phyloP scores from a whole-genome alignment of 331 rosid species.

The Malus hybrid region DNA sequence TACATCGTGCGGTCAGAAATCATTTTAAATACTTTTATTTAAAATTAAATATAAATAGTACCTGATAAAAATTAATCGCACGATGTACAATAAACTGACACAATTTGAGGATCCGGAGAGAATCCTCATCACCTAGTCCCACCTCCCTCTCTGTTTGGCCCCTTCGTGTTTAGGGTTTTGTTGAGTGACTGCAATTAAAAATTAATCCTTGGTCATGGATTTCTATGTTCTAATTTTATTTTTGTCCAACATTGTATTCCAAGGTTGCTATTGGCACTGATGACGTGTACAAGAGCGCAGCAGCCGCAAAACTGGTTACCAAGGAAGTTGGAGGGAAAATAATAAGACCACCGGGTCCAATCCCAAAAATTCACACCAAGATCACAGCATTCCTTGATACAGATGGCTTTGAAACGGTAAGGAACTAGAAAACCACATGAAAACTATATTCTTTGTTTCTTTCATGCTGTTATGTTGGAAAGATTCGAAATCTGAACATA shows the following conservation, averaged over 20 bases:
- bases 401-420: conserved; percentile 9
- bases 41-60: too few species aligned
- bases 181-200: neutral
- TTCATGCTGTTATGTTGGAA: too few species aligned
- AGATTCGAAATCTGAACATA: too few species aligned
- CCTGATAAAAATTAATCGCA: too few species aligned
- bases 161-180: neutral
- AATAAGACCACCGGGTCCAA: neutral
- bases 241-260: neutral
- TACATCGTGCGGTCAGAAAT: too few species aligned
- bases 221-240: neutral
- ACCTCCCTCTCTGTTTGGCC: too few species aligned
- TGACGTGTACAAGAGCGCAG: conserved; percentile 10
- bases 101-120: too few species aligned
- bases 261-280: conserved; percentile 16
- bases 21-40: too few species aligned
- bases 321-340: conserved; percentile 4
- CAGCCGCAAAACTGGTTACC: neutral
- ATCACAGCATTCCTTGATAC: conserved; percentile 3
- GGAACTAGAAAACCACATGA: neutral
- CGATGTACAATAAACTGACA: fast-evolving
- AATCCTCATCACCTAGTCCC: too few species aligned
- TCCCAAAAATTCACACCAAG: neutral
- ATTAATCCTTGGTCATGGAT: neutral
- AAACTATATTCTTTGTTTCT: too few species aligned